Evolutionary conservation across 2,329 filamentous ascomycete species (phyloP).

Genomic region (Grosmannia huntii): DNA sequence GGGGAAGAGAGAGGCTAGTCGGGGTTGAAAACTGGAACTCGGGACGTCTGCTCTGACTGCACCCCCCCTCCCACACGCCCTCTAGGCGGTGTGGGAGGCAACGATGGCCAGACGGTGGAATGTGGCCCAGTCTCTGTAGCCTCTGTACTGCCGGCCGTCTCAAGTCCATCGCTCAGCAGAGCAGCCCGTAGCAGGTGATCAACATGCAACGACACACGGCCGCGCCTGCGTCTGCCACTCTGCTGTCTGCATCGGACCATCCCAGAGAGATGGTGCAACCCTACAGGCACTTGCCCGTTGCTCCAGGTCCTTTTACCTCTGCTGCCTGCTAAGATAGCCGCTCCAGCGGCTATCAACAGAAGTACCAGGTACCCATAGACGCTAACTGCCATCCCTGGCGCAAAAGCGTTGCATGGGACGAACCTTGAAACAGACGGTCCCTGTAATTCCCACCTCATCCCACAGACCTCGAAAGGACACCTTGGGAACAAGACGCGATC

Average conservation of each 20-base stretch:
- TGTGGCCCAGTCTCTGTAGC: not conserved
- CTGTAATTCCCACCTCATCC: not conserved
- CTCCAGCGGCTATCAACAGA: not conserved
- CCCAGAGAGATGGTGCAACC: constrained; percentile 6
- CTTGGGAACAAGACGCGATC: not conserved
- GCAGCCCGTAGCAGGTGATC: not conserved
- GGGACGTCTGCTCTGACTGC: not conserved
- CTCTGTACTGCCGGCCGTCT: not conserved
- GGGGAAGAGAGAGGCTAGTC: constrained; percentile 4
- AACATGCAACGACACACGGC: not conserved
- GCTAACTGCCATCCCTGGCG: not conserved
- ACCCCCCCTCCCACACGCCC: not conserved
- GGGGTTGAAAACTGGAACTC: constrained; percentile 11
- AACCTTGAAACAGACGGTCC: constrained; percentile 1
- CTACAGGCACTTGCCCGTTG: not conserved
- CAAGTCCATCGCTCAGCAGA: not conserved
- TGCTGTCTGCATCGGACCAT: constrained; percentile 8
- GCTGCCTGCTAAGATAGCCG: not conserved
- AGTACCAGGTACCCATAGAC: not conserved
- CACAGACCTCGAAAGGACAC: not conserved
- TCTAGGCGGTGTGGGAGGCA: constrained; percentile 8
- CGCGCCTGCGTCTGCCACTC: constrained; percentile 1
- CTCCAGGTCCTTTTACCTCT: not conserved
- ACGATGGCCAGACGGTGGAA: not conserved
- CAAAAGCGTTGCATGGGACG: not conserved